Base-by-base conservation (phyloP, 2,329 filamentous ascomycete genomes). In the Claviceps fusiformis region DNA sequence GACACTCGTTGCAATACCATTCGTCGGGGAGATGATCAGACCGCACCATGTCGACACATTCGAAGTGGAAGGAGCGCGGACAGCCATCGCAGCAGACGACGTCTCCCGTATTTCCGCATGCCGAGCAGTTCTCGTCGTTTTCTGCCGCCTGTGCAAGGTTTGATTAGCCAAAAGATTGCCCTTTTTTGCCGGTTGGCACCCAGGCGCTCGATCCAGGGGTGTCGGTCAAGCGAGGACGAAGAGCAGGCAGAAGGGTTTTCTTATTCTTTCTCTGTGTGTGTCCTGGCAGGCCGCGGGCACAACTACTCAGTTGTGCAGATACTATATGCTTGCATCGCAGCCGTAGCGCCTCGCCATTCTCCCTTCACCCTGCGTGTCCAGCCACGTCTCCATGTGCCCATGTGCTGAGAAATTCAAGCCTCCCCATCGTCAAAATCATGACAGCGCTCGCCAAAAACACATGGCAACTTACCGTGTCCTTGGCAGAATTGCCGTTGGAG, bases 81-180 rank as follows among this genome's bases (percentile, higher is more conserved):
- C 93, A 98, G 59, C 87, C 88, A 72, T 97, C 93, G 70, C 93
- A 98, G 72, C 91, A 96, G 60, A 97, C 79, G 59, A 98, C 80
- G 62, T 89, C 83, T 56, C 92, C 92, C 61, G 82, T 86, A 59
- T 86, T 87, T 64, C 85, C 82, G 72, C 93, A 98, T 49, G 89
- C 83, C 58, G 85, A 85, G 73, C 92, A 98, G 65, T 86, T 86
- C 68, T 97, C 92, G 68, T 93, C 89, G 69, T 95, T 95, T 59
- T 95, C 86, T 62, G 68, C 66, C 37, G 61, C 61, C 70, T 72
- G 56, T 24, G 53, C 54, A 51, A 53, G 39, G 17, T 19, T 19
- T 58, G 57, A 64, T 73, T 62, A 75, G 70, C 65, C 64, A 33
- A n/a, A 37, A 37, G 37, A 49, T 43, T 33, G 31, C 31, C 43